These are phyloP conservation scores for Boeremia lycopersici DNA, from an alignment of 2,329 filamentous ascomycete genomes.

Conservation along the genomic window DNA sequence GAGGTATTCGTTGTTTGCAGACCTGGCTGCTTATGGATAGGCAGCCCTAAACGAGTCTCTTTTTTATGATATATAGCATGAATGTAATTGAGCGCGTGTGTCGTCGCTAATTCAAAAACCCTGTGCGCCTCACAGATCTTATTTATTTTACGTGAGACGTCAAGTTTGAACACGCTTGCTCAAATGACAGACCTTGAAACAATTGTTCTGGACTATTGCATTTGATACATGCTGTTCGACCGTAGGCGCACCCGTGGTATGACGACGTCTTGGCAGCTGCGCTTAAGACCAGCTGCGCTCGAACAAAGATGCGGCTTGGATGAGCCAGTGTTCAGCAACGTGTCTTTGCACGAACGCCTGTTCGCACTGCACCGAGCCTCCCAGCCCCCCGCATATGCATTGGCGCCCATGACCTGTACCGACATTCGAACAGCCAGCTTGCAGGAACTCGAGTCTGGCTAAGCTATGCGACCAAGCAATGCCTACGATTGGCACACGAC, in stretches of 20 bases:
- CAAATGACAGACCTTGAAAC: background rate
- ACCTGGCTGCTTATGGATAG: conserved; percentile 23
- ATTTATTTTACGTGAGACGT: too few relatives aligned
- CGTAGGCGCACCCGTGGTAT: background rate
- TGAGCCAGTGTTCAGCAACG: conserved; percentile 16
- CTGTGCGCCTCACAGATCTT: background rate
- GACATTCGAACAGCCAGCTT: conserved; percentile 23
- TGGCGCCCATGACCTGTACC: conserved; percentile 8
- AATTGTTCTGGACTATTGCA: background rate
- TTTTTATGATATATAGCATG: conserved; percentile 32
- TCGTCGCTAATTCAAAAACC: background rate
- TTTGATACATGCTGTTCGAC: background rate
- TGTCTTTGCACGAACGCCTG: conserved; percentile 25
- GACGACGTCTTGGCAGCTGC: conserved; percentile 13
- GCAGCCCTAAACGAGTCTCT: conserved; percentile 26
- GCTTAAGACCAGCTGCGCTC: conserved; percentile 11
- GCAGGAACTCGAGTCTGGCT: conserved; percentile 31
- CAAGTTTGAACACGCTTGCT: background rate
- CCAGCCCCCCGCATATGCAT: conserved; percentile 11
- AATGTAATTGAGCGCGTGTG: conserved; percentile 20
- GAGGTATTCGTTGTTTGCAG: conserved; percentile 26
- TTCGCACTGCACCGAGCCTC: conserved; percentile 21
- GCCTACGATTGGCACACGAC: conserved; percentile 46
- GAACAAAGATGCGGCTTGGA: conserved; percentile 8
- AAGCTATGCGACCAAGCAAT: conserved; percentile 49